Conservation (phyloP, 2,329 filamentous ascomycete genomes). For the Xylariaceae sp. region DNA sequence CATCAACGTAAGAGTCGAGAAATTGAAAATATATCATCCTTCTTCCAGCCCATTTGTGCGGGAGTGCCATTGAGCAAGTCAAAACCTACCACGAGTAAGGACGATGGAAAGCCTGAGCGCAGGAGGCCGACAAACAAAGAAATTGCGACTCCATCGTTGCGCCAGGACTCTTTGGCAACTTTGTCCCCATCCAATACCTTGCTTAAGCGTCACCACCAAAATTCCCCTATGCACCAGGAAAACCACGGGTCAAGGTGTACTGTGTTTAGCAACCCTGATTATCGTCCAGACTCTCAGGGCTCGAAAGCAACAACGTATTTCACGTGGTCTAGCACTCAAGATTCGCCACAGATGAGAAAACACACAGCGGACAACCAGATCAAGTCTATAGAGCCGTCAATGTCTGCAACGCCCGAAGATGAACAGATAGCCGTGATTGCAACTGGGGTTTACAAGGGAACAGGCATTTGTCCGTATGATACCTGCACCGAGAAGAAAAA, state of each 20-base stretch:
- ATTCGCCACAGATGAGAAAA: slow-evolving; percentile 12
- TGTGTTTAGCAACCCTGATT: background rate
- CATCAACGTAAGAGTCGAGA: slow-evolving; percentile 31
- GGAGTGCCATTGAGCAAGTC: slow-evolving; percentile 8
- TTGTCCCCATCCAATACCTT: slow-evolving; percentile 6
- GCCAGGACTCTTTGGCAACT: slow-evolving; percentile 6
- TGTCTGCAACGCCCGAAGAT: slow-evolving; percentile 22
- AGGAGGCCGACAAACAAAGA: background rate
- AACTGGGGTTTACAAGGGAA: slow-evolving; percentile 26
- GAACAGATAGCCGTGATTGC: slow-evolving; percentile 20
- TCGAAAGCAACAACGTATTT: slow-evolving; percentile 24
- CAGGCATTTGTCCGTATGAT: slow-evolving; percentile 22
- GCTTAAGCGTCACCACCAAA: background rate
- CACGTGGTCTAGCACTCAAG: slow-evolving; percentile 27
- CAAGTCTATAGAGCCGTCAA: slow-evolving; percentile 8
- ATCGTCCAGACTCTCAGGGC: slow-evolving; percentile 10
- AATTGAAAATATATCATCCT: slow-evolving; percentile 34
- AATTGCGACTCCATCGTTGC: background rate
- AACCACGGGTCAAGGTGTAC: background rate
- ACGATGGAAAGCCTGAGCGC: background rate
- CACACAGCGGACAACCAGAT: background rate
- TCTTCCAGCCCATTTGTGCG: slow-evolving; percentile 29
- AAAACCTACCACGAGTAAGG: slow-evolving; percentile 3
- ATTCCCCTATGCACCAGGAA: background rate
- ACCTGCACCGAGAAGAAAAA: background rate